phyloP scores from a whole-genome alignment of 768 basidiomycete genomes.

The Trametes cingulata region DNA sequence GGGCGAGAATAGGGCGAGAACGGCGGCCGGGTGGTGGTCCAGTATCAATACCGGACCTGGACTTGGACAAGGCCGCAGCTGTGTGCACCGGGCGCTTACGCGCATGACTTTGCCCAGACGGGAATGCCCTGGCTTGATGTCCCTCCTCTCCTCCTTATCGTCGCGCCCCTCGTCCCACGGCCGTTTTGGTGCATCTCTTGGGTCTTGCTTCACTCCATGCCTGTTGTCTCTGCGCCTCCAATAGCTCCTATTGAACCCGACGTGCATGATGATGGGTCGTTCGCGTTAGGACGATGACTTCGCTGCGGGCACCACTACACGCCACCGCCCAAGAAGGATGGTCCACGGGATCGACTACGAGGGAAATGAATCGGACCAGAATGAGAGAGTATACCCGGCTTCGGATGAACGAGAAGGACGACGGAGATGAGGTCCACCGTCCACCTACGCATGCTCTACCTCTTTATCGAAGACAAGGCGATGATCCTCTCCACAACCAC shows the following conservation, averaged over 20 bases:
- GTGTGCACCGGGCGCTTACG: neutral
- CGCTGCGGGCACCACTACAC: slow-evolving; percentile 75
- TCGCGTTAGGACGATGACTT: slow-evolving; percentile 60
- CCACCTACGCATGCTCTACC: slow-evolving; percentile 89
- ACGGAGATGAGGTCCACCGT: slow-evolving; percentile 90
- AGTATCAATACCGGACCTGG: neutral
- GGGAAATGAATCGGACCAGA: slow-evolving; percentile 72
- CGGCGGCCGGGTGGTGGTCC: neutral
- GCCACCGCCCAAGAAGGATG: slow-evolving; percentile 48
- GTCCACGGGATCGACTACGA: slow-evolving; percentile 79
- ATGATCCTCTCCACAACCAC: slow-evolving; percentile 99
- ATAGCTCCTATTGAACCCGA: slow-evolving; percentile 33
- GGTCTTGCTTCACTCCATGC: slow-evolving; percentile 14
- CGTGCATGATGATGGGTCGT: slow-evolving; percentile 56
- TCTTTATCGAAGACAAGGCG: slow-evolving; percentile 97
- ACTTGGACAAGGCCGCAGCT: no score
- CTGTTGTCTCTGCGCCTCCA: slow-evolving; percentile 25
- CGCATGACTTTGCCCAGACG: neutral
- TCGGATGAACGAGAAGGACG: slow-evolving; percentile 88
- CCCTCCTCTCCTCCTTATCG: slow-evolving; percentile 6
- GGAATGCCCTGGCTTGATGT: slow-evolving; percentile 12
- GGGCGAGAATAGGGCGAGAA: neutral
- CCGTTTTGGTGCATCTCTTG: neutral
- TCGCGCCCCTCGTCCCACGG: slow-evolving; percentile 10
- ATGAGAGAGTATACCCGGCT: slow-evolving; percentile 96